Conservation (phyloP, 108 stramenopile genomes). For the Cylindrotheca closterium region DNA sequence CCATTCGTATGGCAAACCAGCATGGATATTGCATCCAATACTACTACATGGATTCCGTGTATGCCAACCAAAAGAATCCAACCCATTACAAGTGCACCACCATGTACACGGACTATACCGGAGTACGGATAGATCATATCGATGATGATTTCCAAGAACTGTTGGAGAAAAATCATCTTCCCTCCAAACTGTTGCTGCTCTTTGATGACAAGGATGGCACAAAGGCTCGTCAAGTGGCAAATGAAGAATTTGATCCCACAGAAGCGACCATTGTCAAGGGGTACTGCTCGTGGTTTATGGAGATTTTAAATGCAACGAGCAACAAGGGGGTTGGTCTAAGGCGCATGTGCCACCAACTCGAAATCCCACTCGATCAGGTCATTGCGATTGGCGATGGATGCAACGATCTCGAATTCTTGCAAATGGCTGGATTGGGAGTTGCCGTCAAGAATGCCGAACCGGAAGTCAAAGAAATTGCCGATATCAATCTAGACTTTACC, state of each 20-base stretch:
- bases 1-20: conserved; percentile 39
- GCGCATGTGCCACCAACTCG: conserved; percentile 45
- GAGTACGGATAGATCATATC: conserved; percentile 25
- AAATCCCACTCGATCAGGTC: conserved; percentile 38
- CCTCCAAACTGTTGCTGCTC: conserved; percentile 56
- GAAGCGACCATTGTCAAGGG: conserved; percentile 39
- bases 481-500: conserved; percentile 47
- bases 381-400: conserved; percentile 81
- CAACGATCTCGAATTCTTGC: conserved; percentile 74
- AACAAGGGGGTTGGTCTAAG: conserved; percentile 61
- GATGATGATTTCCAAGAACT: conserved; percentile 38
- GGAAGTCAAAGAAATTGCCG: conserved; percentile 48
- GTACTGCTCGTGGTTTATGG: conserved; percentile 47
- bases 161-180: conserved; percentile 18
- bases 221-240: conserved; percentile 2
- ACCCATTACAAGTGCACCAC: conserved; percentile 36
- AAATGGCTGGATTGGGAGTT: conserved; percentile 59
- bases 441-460: conserved; percentile 76
- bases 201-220: conserved; percentile 10
- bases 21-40: conserved; percentile 52
- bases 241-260: conserved; percentile 5
- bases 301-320: conserved; percentile 49
- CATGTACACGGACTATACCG: conserved; percentile 51
- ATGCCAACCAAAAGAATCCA: conserved; percentile 34
- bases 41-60: conserved; percentile 54